Percentiles rank a stretch among this genome's conserved stretches.
Evolutionary conservation across 495 filamentous ascomycete species (phyloP).

Genomic region (Penicillium soppii): DNA sequence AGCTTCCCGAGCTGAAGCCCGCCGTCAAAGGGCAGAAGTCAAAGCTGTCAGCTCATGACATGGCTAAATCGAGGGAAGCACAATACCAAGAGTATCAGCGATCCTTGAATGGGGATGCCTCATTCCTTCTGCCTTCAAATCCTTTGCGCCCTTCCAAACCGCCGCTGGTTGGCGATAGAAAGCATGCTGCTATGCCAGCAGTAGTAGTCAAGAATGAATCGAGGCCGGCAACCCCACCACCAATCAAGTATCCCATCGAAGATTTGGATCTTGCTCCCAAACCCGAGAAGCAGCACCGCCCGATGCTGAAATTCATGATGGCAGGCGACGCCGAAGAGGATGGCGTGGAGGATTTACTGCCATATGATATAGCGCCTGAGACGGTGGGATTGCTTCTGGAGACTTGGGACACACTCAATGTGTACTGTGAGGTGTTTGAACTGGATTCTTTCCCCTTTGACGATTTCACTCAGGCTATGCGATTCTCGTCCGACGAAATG

Average conservation of each 20-base stretch:
- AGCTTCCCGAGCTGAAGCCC: slow-evolving; percentile 76
- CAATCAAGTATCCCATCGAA: slow-evolving; percentile 92
- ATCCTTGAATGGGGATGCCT: slow-evolving; percentile 50
- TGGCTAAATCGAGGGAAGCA: slow-evolving; percentile 45
- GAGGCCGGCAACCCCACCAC: slow-evolving; percentile 66
- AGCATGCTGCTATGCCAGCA: slow-evolving; percentile 21
- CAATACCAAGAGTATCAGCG: slow-evolving; percentile 54
- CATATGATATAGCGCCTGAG: slow-evolving; percentile 70
- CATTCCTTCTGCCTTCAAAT: slow-evolving; percentile 39
- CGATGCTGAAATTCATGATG: slow-evolving; percentile 74
- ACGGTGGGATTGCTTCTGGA: slow-evolving; percentile 80
- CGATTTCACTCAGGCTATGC: slow-evolving; percentile 88
- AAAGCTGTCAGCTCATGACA: slow-evolving; percentile 49
- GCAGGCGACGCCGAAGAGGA: slow-evolving; percentile 49
- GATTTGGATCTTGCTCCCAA: slow-evolving; percentile 76
- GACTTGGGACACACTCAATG: slow-evolving; percentile 94
- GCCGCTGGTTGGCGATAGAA: slow-evolving; percentile 41
- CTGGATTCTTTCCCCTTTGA: slow-evolving; percentile 98
- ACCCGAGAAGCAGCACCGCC: slow-evolving; percentile 59
- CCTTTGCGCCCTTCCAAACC: slow-evolving; percentile 35
- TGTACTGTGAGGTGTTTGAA: slow-evolving; percentile 89
- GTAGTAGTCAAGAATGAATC: slow-evolving; percentile 39
- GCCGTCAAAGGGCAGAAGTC: slow-evolving; percentile 75
- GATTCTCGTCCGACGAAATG: slow-evolving; percentile 70
- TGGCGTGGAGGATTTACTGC: slow-evolving; percentile 38